These are phyloP conservation scores for Coemansia sp. DNA, from an alignment of 192 early-diverging fungal genomes.

Conservation along the genomic window DNA sequence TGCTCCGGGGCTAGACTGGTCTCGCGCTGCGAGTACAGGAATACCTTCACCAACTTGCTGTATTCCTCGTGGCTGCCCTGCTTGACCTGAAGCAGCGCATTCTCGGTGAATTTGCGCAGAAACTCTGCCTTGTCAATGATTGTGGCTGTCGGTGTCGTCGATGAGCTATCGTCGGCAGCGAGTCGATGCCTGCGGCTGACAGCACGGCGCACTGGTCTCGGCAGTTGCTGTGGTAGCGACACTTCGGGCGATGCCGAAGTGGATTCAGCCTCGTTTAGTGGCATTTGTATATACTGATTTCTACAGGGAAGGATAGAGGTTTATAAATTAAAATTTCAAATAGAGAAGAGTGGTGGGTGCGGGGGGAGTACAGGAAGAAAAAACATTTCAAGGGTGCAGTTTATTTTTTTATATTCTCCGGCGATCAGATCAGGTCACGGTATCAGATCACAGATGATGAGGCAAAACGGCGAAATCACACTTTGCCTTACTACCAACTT, in stretches of 20 bases:
- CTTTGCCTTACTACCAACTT: neutral
- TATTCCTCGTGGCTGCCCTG: conserved; percentile 37
- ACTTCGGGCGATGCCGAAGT: neutral
- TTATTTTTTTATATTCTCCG: neutral
- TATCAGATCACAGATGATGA: neutral
- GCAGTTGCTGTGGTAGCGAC: neutral
- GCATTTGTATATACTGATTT: neutral
- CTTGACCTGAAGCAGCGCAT: conserved; percentile 40
- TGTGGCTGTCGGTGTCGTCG: neutral
- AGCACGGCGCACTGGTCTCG: neutral
- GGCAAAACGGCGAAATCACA: neutral
- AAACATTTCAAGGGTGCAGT: neutral
- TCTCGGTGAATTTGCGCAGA: conserved; percentile 37
- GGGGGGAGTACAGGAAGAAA: neutral
- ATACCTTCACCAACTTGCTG: conserved; percentile 38
- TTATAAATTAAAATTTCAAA: neutral
- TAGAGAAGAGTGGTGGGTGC: neutral
- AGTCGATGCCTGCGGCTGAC: conserved; percentile 2
- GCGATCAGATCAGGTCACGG: neutral
- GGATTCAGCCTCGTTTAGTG: neutral
- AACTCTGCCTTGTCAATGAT: conserved; percentile 42
- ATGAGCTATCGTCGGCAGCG: neutral
- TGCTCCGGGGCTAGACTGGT: conserved; percentile 8
- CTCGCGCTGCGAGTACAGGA: conserved; percentile 24
- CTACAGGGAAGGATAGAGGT: neutral